Percentiles rank a stretch among this genome's conserved stretches.
Conservation (phyloP, 768 basidiomycete genomes). For the Tylopilus plumbeoviolaceoides region DNA sequence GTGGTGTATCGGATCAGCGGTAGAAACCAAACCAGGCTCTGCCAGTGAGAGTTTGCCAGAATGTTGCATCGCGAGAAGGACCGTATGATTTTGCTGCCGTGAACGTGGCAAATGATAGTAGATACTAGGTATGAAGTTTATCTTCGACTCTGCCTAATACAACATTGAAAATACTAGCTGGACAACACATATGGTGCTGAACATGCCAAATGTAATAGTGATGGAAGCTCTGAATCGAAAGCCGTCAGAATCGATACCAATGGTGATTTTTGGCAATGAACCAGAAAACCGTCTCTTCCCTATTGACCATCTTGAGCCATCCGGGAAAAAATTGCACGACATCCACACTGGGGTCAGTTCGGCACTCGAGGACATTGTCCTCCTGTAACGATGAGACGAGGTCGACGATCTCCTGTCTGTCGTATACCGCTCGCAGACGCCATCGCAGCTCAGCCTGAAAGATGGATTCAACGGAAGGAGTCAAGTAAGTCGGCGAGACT, state of each 20-base stretch:
- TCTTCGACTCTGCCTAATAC: no score
- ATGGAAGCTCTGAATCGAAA: conserved; percentile 3
- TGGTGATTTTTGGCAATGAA: conserved; percentile 49
- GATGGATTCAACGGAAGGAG: conserved; percentile 7
- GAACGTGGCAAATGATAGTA: no score
- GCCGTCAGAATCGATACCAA: conserved; percentile 59
- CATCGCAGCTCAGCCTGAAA: conserved; percentile 63
- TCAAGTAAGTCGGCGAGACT: conserved; percentile 15
- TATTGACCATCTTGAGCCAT: conserved; percentile 39
- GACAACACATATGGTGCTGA: no score
- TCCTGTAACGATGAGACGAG: conserved; percentile 48
- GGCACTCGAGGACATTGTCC: conserved; percentile 44
- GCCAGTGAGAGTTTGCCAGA: no score
- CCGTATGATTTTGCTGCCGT: no score
- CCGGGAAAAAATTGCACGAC: conserved; percentile 16
- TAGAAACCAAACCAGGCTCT: no score
- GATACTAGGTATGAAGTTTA: no score
- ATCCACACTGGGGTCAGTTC: conserved; percentile 8
- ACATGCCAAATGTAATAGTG: conserved; percentile 13
- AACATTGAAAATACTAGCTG: no score
- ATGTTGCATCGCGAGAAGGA: no score
- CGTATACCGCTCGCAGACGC: conserved; percentile 68
- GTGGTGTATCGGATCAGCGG: no score
- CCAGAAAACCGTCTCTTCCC: conserved; percentile 54
- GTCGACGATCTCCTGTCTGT: conserved; percentile 71